Evolutionary conservation across 352 stramenopile genomes (phyloP), one percentile per base, ranked within the genome.

Genomic region (Pythium oligandrum): DNA sequence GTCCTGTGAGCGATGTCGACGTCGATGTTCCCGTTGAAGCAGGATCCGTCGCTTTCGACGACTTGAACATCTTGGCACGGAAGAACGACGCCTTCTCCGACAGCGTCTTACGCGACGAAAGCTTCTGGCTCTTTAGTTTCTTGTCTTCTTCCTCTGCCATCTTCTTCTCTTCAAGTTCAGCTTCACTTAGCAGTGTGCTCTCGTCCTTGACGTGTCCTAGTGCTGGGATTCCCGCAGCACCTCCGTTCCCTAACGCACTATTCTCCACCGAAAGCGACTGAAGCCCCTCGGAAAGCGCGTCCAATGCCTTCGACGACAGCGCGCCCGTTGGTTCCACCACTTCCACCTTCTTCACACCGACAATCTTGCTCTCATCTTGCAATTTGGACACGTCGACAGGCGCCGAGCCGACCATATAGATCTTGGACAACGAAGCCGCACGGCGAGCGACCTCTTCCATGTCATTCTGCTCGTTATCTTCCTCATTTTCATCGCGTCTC

Each of bases 61-160:
- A 26, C 44, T 86, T 87, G 44, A 92, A 88, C 60, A 94, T 78
- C 52, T 90, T 94, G 36, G 68, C 73, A 30, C 86, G 75, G 63
- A 94, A 92, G 32, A 89, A 64, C 17, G 83, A 90, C 31, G 81
- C 81, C 17, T 75, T 57, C 8, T 82, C 65, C 7, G 78, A 77
- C 6, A 92, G 64, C 7, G 69, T 86, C 60, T 78, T 77, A 39
- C 80, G 61, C 7, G 80, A 66, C 35, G 75, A 84, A 6, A 86
- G 61, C 56, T 90, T 90, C 56, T 91, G 80, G 1, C 62, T 78
- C 40, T 89, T 80, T 4, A 92, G 65, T 48, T 92, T 92, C 54
- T 90, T 76, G 51, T 90, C 80, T 49, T 94, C 83, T 51, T 94
- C 83, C 52, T 92, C 83, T 53, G 88, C 83, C 83, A 94, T 92